Evolutionary conservation across 495 filamentous ascomycete genomes (phyloP).

Genomic region (Opeltia flavorubescens): DNA sequence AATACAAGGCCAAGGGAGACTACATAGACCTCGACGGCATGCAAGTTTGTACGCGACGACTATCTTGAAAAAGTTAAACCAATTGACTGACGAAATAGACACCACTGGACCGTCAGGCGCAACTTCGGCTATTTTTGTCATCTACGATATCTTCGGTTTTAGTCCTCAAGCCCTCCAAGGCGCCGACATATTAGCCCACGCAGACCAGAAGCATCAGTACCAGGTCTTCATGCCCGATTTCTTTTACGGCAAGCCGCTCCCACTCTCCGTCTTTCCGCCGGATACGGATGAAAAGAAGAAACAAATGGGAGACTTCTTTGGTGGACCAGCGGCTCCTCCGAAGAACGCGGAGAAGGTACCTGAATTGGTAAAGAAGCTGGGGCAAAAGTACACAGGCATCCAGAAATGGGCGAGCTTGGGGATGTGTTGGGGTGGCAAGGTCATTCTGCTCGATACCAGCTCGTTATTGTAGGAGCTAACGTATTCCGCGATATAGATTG

Average conservation of each 20-base stretch:
- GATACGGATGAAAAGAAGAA: constrained; percentile 67
- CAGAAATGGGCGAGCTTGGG: constrained; percentile 78
- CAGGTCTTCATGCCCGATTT: constrained; percentile 46
- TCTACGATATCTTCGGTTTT: constrained; percentile 47
- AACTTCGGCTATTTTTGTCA: constrained; percentile 36
- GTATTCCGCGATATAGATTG: constrained; percentile 28
- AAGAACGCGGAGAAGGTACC: constrained; percentile 51
- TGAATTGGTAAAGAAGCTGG: constrained; percentile 41
- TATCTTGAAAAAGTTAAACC: neutral
- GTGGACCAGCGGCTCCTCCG: constrained; percentile 47
- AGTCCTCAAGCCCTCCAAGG: constrained; percentile 41
- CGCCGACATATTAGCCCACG: constrained; percentile 40
- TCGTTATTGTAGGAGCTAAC: constrained; percentile 42
- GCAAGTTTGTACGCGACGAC: constrained; percentile 42
- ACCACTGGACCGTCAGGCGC: constrained; percentile 37
- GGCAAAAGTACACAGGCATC: constrained; percentile 35
- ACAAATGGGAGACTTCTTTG: constrained; percentile 65
- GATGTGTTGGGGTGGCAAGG: constrained; percentile 90
- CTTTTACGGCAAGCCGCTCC: constrained; percentile 35
- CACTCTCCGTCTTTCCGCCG: constrained; percentile 51
- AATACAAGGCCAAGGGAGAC: constrained; percentile 44
- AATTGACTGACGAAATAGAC: no score
- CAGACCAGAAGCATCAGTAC: constrained; percentile 33
- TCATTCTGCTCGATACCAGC: constrained; percentile 17
- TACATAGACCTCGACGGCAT: constrained; percentile 46